Conservation (phyloP, 164 flowering plant genomes). For the Aristolochia californica region DNA sequence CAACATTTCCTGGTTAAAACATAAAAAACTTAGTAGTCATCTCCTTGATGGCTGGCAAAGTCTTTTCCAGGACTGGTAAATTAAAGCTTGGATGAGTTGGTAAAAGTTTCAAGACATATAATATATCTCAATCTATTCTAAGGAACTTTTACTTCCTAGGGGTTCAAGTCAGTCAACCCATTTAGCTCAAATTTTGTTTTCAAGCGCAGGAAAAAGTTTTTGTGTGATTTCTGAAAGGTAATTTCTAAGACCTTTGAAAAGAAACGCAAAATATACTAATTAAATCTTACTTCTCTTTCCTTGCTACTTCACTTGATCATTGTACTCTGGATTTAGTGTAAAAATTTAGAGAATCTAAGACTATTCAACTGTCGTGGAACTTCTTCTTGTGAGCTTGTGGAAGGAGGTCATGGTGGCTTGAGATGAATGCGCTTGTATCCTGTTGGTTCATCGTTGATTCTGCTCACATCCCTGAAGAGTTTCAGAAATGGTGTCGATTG, state of each 20-base stretch:
- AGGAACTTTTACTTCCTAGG: background rate
- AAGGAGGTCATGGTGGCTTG: background rate
- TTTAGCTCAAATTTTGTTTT: background rate
- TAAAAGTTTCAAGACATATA: background rate
- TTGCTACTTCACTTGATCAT: background rate
- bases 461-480: conserved; percentile 33
- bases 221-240: background rate
- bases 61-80: background rate
- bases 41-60: background rate
- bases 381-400: too few relatives aligned
- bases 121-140: too few relatives aligned
- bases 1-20: background rate
- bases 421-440: conserved; percentile 22
- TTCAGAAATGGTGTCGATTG: conserved; percentile 34
- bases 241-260: background rate
- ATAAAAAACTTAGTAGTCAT: background rate
- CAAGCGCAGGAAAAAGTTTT: background rate
- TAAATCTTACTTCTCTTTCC: conserved; percentile 6
- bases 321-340: background rate
- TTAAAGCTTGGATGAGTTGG: background rate
- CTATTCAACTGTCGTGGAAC: background rate
- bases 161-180: background rate
- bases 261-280: background rate
- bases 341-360: background rate
- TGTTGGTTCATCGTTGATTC: conserved; percentile 40